A percentile compares a stretch with the other conserved stretches of the same genome.
Conservation (phyloP, 805 yeast species). For the Ogataea dorogensis region DNA sequence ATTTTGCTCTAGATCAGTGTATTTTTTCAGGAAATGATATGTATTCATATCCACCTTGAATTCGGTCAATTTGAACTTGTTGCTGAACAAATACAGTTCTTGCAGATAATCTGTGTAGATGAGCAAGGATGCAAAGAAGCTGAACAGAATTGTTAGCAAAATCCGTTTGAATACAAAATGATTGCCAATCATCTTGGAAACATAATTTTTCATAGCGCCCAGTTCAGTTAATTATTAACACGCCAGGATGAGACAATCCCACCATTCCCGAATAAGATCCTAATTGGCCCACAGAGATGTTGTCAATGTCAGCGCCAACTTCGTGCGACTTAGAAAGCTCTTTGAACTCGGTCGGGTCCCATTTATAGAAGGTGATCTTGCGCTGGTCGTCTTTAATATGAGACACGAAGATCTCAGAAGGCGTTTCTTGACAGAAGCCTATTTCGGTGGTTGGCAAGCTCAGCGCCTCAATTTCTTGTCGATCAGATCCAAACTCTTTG, state of each 20-base stretch:
- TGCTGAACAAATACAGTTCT: slow-evolving; percentile 28
- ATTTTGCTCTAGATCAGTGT: slow-evolving; percentile 17
- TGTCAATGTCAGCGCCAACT: slow-evolving; percentile 2
- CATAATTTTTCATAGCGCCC: slow-evolving; percentile 6
- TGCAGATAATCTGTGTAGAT: slow-evolving; percentile 30
- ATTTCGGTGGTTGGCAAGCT: slow-evolving; percentile 1
- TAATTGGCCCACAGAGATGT: slow-evolving; percentile 25
- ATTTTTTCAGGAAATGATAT: slow-evolving; percentile 22
- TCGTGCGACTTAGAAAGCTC: neutral
- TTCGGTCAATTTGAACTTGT: slow-evolving; percentile 23
- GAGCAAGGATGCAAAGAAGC: slow-evolving; percentile 24
- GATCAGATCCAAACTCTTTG: slow-evolving; percentile 1
- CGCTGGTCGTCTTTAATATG: neutral
- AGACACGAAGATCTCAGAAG: slow-evolving; percentile 2
- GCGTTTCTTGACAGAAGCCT: slow-evolving; percentile 2
- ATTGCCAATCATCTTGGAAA: slow-evolving; percentile 19
- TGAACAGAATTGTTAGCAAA: slow-evolving; percentile 21
- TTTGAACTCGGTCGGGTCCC: neutral
- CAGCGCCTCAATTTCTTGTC: slow-evolving; percentile 1
- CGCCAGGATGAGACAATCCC: slow-evolving; percentile 2
- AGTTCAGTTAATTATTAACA: slow-evolving; percentile 1
- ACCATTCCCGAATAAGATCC: slow-evolving; percentile 15
- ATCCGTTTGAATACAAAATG: slow-evolving; percentile 21
- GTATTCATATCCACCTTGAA: slow-evolving; percentile 24
- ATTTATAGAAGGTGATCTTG: slow-evolving; percentile 4